Evolutionary conservation across 2,329 filamentous ascomycete species (phyloP).

Genomic region (Sclerotinia nivalis): DNA sequence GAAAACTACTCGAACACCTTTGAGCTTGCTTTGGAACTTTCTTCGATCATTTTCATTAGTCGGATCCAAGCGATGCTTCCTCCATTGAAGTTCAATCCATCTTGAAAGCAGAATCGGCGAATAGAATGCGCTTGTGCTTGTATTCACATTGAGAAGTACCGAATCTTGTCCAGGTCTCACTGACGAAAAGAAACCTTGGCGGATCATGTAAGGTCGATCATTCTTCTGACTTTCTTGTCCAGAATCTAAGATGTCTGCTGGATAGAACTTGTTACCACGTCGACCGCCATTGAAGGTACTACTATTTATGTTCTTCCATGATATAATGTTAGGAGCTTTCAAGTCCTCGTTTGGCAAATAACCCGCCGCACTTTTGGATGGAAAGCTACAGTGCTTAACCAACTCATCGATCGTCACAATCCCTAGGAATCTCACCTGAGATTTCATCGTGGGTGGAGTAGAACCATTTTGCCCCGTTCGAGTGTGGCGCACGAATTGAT

Average conservation of each 20-base stretch:
- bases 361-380: background rate
- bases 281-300: slow-evolving; percentile 4
- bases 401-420: background rate
- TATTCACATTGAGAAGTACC: slow-evolving; percentile 27
- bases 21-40: background rate
- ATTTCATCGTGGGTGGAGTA: background rate
- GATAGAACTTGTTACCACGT: slow-evolving; percentile 27
- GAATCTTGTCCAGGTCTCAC: slow-evolving; percentile 23
- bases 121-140: slow-evolving; percentile 14
- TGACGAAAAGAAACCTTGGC: slow-evolving; percentile 26
- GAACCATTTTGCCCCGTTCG: background rate
- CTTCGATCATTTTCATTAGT: background rate
- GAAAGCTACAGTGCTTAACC: background rate
- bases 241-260: background rate
- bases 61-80: background rate
- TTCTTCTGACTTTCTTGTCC: background rate
- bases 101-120: background rate
- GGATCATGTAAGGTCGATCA: background rate
- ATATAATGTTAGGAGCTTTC: slow-evolving; percentile 27
- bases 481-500: background rate
- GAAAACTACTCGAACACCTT: background rate
- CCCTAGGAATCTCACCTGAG: background rate
- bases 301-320: slow-evolving; percentile 24
- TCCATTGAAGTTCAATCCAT: background rate
- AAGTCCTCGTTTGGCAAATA: slow-evolving; percentile 3